phyloP scores from a whole-genome alignment of 352 stramenopile genomes.

The Globisporangium heterothallicum region DNA sequence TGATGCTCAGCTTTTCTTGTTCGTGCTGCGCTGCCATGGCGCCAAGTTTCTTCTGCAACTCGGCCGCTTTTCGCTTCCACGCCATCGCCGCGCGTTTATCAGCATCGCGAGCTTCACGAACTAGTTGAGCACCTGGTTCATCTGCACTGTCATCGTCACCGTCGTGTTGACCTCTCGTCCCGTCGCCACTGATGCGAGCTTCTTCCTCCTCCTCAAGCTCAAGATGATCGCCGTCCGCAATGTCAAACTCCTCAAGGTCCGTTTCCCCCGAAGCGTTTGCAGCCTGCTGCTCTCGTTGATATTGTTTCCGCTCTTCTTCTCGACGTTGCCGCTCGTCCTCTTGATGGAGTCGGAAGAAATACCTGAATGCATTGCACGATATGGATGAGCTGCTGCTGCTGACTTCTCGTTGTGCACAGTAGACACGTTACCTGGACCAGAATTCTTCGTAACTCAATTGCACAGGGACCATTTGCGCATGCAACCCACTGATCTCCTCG shows the following conservation, averaged over 20 bases:
- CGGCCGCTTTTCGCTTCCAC: slow-evolving; percentile 66
- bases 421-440: slow-evolving; percentile 49
- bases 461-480: slow-evolving; percentile 68
- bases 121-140: slow-evolving; percentile 29
- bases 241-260: slow-evolving; percentile 20
- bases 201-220: background rate
- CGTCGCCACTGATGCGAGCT: no score
- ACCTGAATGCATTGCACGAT: slow-evolving; percentile 18
- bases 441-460: slow-evolving; percentile 81
- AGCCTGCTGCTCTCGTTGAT: slow-evolving; percentile 11
- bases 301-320: slow-evolving; percentile 27
- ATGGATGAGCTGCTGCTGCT: background rate
- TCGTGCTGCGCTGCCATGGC: slow-evolving; percentile 32
- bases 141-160: slow-evolving; percentile 20
- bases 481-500: slow-evolving; percentile 44
- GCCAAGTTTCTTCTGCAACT: slow-evolving; percentile 56
- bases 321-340: slow-evolving; percentile 23
- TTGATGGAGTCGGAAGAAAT: slow-evolving; percentile 70
- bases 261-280: background rate
- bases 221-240: slow-evolving; percentile 23
- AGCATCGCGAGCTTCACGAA: slow-evolving; percentile 30
- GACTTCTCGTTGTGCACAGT: background rate
- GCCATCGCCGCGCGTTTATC: slow-evolving; percentile 40
- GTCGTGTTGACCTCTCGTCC: slow-evolving; percentile 21
- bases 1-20: slow-evolving; percentile 39